These are phyloP conservation scores for Vanderwaltozyma verrucispora DNA, from an alignment of 805 yeast species.

Conservation along the genomic window DNA sequence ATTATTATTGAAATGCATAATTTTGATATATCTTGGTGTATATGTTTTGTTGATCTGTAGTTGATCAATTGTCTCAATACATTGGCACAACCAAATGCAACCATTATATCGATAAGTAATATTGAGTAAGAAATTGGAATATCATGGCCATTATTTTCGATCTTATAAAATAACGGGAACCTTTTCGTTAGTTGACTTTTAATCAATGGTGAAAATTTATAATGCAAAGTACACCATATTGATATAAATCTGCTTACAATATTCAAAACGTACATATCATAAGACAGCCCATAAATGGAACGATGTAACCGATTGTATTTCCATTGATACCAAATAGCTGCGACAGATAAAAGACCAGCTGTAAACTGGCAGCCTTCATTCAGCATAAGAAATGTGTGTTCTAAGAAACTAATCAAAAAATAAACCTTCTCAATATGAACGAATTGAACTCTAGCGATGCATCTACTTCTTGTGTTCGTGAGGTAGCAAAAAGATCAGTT, in stretches of 20 bases:
- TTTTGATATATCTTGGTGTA: conserved; percentile 30
- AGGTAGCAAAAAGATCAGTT: too few species aligned
- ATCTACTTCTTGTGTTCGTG: too few species aligned
- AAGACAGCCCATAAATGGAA: conserved; percentile 32
- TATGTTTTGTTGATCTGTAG: conserved; percentile 27
- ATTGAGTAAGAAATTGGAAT: conserved; percentile 19
- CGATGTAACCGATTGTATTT: conserved; percentile 20
- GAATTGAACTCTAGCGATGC: too few species aligned
- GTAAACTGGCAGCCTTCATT: conserved; percentile 5
- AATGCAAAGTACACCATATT: conserved; percentile 19
- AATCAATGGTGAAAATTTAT: conserved; percentile 16
- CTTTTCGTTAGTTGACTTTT: conserved; percentile 23
- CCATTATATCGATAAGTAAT: conserved; percentile 12
- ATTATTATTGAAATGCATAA: conserved; percentile 5
- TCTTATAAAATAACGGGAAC: conserved; percentile 27
- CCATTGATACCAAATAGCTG: conserved; percentile 16
- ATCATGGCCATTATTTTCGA: conserved; percentile 1
- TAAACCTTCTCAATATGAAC: too few species aligned
- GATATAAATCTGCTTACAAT: conserved; percentile 7
- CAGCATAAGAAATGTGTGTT: too few species aligned
- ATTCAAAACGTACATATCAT: conserved; percentile 23
- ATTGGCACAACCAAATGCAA: conserved; percentile 7
- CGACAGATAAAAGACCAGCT: conserved; percentile 4
- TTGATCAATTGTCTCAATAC: conserved; percentile 22
- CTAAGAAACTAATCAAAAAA: too few species aligned